A percentile compares a stretch with the other conserved stretches of the same genome.
phyloP scores from a whole-genome alignment of 2,329 filamentous ascomycete genomes.

The Phyllosticta capitalensis region DNA sequence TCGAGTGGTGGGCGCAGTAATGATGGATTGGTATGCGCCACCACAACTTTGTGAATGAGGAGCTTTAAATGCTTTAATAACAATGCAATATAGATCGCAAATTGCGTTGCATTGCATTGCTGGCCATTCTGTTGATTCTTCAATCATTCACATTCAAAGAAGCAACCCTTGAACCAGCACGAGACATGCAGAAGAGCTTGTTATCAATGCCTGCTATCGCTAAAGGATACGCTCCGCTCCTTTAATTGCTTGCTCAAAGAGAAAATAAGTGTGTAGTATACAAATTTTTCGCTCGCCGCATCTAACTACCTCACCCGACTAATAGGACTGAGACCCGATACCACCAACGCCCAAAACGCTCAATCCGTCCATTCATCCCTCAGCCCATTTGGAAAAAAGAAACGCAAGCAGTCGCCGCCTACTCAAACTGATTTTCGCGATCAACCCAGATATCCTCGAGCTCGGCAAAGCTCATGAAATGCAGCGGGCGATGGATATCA shows the following conservation, averaged over 20 bases:
- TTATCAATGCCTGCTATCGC: not conserved
- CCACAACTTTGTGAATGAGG: not conserved
- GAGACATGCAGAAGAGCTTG: not conserved
- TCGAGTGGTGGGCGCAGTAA: not conserved
- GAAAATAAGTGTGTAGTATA: not conserved
- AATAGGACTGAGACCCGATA: not conserved
- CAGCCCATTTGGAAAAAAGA: not conserved
- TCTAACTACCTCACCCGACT: not conserved
- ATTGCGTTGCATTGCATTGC: not conserved
- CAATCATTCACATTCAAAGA: not conserved
- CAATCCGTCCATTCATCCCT: not conserved
- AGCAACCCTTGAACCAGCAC: not conserved
- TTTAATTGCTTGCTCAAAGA: not conserved
- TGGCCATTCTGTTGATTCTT: not conserved
- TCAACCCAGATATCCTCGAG: conserved; percentile 96
- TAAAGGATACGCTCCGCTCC: not conserved
- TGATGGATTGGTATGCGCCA: not conserved
- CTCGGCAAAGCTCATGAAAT: conserved; percentile 97
- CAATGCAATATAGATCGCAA: not conserved
- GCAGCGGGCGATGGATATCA: conserved; percentile 80
- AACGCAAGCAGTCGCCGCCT: not conserved
- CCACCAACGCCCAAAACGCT: not conserved
- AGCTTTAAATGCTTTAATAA: not conserved
- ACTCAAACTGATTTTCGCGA: conserved; percentile 86
- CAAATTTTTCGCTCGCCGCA: not conserved